Evolutionary conservation across 371 early-diverging fungal genomes (phyloP), one percentile per base, ranked within the genome.

Genomic region (Mucor piriformis): DNA sequence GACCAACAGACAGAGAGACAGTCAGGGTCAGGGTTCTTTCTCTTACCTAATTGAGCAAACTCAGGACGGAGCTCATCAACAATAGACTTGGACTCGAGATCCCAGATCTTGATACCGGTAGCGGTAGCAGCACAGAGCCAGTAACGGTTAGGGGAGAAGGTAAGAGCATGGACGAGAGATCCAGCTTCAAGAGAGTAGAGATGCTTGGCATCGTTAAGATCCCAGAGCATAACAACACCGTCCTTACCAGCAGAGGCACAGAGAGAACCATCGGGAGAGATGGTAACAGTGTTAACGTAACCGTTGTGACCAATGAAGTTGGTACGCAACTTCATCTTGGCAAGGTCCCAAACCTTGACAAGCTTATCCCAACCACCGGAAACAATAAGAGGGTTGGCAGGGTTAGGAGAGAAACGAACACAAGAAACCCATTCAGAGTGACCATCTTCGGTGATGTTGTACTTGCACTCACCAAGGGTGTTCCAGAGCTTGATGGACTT

Each of bases 211-310:
- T 98, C 98, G 88, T 98, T 98, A 68, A 99, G 87, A 77, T 99
- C 99, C 99, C 98, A 98, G 60, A 99, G 92, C 95, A 97, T 96
- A 75, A 94, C 92, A 83, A 93, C 86, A 73, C 97, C 97, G 83
- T 99, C 99, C 88, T 96, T 96, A 83, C 99, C 98, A 75, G 97
- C 98, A 72, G 98, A 95, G 72, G 98, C 99, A 90, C 98, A 99
- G 70, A 98, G 93, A 61, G 98, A 97, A 81, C 99, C 99, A 86
- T 99, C 99, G 72, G 99, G 99, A 37, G 98, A 97, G 83, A 99
- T 91, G 72, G 96, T 95, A 74, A 97, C 91, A 71, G 96, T 92
- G 93, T 92, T 93, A 83, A 99, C 91, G 85, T 96, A 95, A 61
- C 95, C 96, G 73, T 88, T 87, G 94, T 99, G 98, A 64, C 98